Evolutionary conservation across 2,329 filamentous ascomycete genomes (phyloP), one percentile per base, ranked within the genome.

Genomic region (Davidsoniella neocaledoniae): DNA sequence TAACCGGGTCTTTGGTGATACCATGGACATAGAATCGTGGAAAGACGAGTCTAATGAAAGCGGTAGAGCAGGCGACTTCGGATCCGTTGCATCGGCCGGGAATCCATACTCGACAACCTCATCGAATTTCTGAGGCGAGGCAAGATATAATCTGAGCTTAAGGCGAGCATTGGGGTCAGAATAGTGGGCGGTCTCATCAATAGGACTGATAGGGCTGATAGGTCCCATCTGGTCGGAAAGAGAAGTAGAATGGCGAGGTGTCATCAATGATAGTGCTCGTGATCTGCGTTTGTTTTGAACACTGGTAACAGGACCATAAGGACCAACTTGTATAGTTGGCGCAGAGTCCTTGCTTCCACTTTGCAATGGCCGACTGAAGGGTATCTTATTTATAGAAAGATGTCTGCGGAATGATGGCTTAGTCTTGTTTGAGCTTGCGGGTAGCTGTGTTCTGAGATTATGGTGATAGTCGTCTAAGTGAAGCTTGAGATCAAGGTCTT

Each of bases 71-170:
- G 52, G 57, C 37, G 53, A 52, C 46, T 56, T 55, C n/a, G 55
- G 56, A 21, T 53, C 52, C 10, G 25, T 45, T 6, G 52, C 48
- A 17, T 69, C 69, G 0, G 81, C 78, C 0, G 87, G 86, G 58
- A 95, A 96, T 0, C 90, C 90, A 63, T 93, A 95, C 61, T 94
- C 85, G 48, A 96, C 76, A 1, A 86, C 87, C 64, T 96, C 90
- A 61, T 96, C 90, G 57, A 96, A 96, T 61, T 94, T 94, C 57
- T 94, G 85, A 1, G 88, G 83, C 1, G 87, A 94, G 6, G 85
- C 83, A 17, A 94, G 74, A 58, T 88, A 94, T 5, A 86, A 79
- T 10, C 87, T 79, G 17, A 96, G 69, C 64, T 93, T 94, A 57
- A 86, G 72, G 33, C 90, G 77, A 38, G 88, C 86, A 61, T 94